These are phyloP conservation scores for Neurospora sp. DNA, from an alignment of 495 filamentous ascomycete genomes.

Conservation along the genomic window DNA sequence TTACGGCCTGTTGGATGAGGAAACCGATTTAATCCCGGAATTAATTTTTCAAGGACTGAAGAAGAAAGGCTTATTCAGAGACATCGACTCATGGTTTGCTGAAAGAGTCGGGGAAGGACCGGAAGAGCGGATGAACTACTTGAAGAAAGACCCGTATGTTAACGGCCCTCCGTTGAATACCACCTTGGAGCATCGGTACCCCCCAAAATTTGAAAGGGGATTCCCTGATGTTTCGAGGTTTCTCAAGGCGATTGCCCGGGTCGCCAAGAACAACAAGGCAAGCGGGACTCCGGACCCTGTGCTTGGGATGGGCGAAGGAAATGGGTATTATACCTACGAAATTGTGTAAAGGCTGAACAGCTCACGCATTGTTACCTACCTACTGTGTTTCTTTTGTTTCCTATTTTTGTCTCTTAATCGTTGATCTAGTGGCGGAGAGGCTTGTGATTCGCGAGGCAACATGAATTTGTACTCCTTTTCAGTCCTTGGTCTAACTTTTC, in stretches of 20 bases:
- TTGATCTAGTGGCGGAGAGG: neutral
- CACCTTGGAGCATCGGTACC: neutral
- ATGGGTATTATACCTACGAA: neutral
- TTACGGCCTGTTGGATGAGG: neutral
- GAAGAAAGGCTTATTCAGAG: neutral
- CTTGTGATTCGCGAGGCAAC: neutral
- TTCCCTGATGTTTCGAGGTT: neutral
- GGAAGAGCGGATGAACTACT: neutral
- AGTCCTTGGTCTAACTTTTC: too few species aligned
- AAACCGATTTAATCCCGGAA: too few species aligned
- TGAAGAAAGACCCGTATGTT: neutral
- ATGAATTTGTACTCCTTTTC: neutral
- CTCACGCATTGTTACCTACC: too few species aligned
- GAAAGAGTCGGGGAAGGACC: neutral
- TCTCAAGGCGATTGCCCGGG: neutral
- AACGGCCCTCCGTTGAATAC: neutral
- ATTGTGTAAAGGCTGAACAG: neutral
- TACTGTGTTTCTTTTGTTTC: neutral
- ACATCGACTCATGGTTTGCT: neutral
- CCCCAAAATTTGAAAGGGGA: neutral
- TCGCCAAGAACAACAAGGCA: neutral
- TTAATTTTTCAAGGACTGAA: neutral
- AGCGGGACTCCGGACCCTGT: neutral
- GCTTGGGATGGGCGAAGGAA: neutral
- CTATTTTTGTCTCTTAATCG: neutral